These are phyloP conservation scores for Sclerotinia glacialis DNA, from an alignment of 2,329 filamentous ascomycete species.

Conservation along the genomic window DNA sequence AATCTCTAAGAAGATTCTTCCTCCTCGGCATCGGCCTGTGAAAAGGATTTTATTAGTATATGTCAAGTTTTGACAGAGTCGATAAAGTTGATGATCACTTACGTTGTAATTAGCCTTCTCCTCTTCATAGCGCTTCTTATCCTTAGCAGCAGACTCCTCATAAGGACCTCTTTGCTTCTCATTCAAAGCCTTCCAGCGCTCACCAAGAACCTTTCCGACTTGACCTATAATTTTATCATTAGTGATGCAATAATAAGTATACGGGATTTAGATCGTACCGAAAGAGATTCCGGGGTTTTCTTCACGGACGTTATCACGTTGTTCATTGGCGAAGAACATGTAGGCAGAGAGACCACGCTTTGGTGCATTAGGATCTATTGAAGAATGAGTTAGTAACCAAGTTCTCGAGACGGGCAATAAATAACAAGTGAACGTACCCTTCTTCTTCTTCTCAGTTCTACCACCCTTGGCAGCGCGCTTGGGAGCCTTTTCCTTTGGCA, in stretches of 20 bases:
- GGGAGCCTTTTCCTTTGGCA: conserved; percentile 66
- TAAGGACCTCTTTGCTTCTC: conserved; percentile 92
- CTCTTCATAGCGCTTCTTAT: conserved; percentile 99
- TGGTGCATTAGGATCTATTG: conserved; percentile 82
- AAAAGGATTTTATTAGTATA: conserved; percentile 39
- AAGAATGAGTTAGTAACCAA: conserved; percentile 21
- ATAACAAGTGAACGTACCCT: conserved; percentile 51
- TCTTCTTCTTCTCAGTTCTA: conserved; percentile 68
- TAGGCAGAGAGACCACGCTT: conserved; percentile 99
- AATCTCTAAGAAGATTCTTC: conserved; percentile 47
- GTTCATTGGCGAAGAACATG: conserved; percentile 99
- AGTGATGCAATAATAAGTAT: conserved; percentile 18
- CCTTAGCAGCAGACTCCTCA: conserved; percentile 90
- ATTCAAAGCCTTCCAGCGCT: conserved; percentile 96
- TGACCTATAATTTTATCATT: conserved; percentile 57
- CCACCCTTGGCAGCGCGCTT: conserved; percentile 59
- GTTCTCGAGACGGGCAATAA: conserved; percentile 10
- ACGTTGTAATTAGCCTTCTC: conserved; percentile 95
- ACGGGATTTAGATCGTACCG: conserved; percentile 57
- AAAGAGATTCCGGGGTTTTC: conserved; percentile 98
- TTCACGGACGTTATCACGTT: conserved; percentile 95
- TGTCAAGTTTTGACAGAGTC: conserved; percentile 33
- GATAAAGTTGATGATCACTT: conserved; percentile 44
- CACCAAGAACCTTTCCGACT: conserved; percentile 96
- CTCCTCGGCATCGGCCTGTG: conserved; percentile 54